Percentiles rank a stretch among this genome's conserved stretches.
phyloP scores from a whole-genome alignment of 352 stramenopile genomes.

The Halophytophthora polymorphica region DNA sequence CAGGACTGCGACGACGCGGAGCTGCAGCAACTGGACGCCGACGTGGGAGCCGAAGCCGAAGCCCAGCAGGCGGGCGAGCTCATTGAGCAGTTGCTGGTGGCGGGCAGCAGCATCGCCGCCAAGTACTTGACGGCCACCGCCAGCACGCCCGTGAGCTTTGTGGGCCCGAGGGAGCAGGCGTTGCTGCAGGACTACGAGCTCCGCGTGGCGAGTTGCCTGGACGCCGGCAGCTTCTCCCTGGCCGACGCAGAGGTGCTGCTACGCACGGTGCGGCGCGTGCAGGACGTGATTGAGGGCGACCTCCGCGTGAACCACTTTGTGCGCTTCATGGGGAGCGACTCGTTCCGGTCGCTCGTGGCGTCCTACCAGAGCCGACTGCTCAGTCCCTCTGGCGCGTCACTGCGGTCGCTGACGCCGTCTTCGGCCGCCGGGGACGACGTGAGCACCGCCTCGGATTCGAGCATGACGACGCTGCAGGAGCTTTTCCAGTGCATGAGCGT shows the following conservation, averaged over 20 bases:
- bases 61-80: constrained; percentile 45
- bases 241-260: constrained; percentile 60
- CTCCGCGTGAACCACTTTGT: constrained; percentile 87
- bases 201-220: constrained; percentile 50
- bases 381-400: constrained; percentile 50
- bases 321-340: constrained; percentile 79
- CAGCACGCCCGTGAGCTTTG: constrained; percentile 62
- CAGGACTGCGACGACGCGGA: constrained; percentile 29
- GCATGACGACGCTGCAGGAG: constrained; percentile 82
- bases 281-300: constrained; percentile 63
- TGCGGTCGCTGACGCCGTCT: constrained; percentile 5
- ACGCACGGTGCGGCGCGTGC: constrained; percentile 50
- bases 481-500: constrained; percentile 90
- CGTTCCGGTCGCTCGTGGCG: constrained; percentile 73
- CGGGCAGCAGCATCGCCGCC: constrained; percentile 49
- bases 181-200: constrained; percentile 61
- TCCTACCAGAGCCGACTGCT: constrained; percentile 76
- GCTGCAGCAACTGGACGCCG: constrained; percentile 12
- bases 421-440: constrained; percentile 24
- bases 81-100: constrained; percentile 63
- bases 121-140: constrained; percentile 61
- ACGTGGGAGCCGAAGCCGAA: constrained; percentile 20
- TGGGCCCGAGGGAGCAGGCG: constrained; percentile 56
- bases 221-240: constrained; percentile 65
- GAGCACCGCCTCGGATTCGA: constrained; percentile 63